Percentiles rank a stretch among this genome's conserved stretches.
Evolutionary conservation across 441 rosid genomes (phyloP).

Genomic region (Populus hybrid): DNA sequence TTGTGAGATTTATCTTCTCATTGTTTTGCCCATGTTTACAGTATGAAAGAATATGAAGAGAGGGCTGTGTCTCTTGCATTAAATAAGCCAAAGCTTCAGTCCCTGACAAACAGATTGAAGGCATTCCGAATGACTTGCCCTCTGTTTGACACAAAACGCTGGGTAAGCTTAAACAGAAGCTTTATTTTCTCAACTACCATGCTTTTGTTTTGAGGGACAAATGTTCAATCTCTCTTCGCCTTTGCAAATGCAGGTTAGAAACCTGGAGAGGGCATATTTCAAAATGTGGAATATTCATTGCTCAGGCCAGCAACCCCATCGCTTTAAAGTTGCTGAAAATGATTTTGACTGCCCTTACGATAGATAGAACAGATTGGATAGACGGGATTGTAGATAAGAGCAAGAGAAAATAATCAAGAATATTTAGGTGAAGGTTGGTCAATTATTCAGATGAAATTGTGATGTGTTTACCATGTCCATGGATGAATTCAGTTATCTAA

Average conservation of each 20-base stretch:
- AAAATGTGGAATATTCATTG: conserved; percentile 96
- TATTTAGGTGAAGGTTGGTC: conserved; percentile 12
- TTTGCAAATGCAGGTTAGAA: conserved; percentile 59
- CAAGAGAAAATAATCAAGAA: conserved; percentile 21
- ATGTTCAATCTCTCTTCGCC: neutral
- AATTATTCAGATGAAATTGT: conserved; percentile 19
- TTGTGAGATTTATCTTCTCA: neutral
- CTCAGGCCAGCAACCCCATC: conserved; percentile 68
- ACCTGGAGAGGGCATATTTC: conserved; percentile 85
- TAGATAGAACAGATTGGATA: conserved; percentile 4
- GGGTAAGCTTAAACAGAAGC: conserved; percentile 53
- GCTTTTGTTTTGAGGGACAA: neutral
- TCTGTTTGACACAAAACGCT: conserved; percentile 82
- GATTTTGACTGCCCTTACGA: conserved; percentile 75
- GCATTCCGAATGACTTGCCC: conserved; percentile 80
- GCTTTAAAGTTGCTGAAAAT: conserved; percentile 75
- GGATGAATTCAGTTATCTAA: neutral
- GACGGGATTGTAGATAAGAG: conserved; percentile 54
- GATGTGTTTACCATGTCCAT: conserved; percentile 2
- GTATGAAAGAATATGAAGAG: conserved; percentile 92
- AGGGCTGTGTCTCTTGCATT: conserved; percentile 80
- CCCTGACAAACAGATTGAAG: conserved; percentile 63
- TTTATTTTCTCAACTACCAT: neutral
- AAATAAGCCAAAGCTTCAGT: conserved; percentile 65
- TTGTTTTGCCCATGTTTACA: conserved; percentile 17